Conservation (phyloP, 441 rosid species). For the Hura crepitans region DNA sequence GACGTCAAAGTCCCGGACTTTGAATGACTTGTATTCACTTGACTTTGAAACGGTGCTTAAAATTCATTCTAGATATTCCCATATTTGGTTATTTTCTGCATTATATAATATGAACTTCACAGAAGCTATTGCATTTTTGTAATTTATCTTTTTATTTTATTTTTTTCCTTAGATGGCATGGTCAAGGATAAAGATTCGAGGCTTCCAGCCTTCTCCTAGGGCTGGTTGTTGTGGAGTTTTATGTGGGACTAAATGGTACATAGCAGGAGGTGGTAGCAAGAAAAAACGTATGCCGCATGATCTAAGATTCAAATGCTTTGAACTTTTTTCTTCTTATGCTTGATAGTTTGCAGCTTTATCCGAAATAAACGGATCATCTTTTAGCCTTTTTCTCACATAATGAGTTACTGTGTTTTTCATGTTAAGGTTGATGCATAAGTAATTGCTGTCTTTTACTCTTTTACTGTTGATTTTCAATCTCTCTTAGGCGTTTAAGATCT, state of each 20-base stretch:
- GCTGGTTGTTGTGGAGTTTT: constrained; percentile 89
- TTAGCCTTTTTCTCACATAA: background rate
- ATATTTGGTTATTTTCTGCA: background rate
- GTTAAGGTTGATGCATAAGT: background rate
- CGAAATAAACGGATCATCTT: background rate
- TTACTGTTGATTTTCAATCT: background rate
- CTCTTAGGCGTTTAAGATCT: background rate
- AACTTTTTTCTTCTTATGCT: background rate
- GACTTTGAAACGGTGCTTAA: constrained; percentile 86
- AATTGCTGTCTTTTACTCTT: background rate
- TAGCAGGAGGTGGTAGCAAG: constrained; percentile 96
- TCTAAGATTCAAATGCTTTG: constrained; percentile 15
- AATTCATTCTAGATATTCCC: constrained; percentile 4
- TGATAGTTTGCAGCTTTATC: background rate
- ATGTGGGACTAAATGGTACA: constrained; percentile 91
- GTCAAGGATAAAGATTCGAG: constrained; percentile 85
- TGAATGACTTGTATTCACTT: constrained; percentile 87
- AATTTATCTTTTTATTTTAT: background rate
- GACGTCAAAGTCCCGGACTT: constrained; percentile 66
- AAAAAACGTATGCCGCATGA: constrained; percentile 63
- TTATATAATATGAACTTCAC: background rate
- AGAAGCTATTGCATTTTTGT: constrained; percentile 12
- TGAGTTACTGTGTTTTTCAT: background rate
- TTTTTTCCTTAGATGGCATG: constrained; percentile 75
- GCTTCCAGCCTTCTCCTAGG: constrained; percentile 93